phyloP scores from a whole-genome alignment of 805 yeast species.

The Candida ovalis region DNA sequence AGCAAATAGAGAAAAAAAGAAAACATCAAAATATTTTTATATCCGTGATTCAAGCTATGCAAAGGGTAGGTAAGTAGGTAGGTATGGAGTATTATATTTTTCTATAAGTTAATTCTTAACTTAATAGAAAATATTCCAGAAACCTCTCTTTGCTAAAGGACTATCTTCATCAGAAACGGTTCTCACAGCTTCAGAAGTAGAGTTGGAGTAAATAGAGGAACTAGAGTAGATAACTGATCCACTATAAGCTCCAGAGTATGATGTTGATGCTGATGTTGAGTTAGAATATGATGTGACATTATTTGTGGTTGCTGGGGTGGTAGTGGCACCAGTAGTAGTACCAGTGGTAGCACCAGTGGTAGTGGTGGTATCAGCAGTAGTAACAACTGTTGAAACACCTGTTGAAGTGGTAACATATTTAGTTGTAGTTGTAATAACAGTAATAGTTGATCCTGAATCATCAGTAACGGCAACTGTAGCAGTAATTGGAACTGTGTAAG shows the following conservation, averaged over 20 bases:
- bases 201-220: constrained; percentile 5
- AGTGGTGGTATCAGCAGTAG: constrained; percentile 6
- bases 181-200: constrained; percentile 9
- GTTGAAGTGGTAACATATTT: constrained; percentile 16
- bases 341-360: no score
- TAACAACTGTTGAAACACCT: constrained; percentile 4
- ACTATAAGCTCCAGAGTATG: no score
- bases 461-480: constrained; percentile 31
- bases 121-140: constrained; percentile 18
- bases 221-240: constrained; percentile 2
- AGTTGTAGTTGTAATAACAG: constrained; percentile 29
- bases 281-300: no score
- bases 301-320: no score
- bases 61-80: no score
- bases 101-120: no score
- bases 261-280: neutral
- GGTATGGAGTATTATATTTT: no score
- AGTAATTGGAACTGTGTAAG: constrained; percentile 29
- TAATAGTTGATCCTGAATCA: constrained; percentile 25
- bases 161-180: constrained; percentile 12
- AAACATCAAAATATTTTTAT: no score
- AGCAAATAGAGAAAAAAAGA: no score
- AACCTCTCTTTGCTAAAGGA: constrained; percentile 15
- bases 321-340: no score
- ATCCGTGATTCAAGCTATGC: no score